phyloP scores from a whole-genome alignment of 331 rosid species.

The Quercus tomentella region DNA sequence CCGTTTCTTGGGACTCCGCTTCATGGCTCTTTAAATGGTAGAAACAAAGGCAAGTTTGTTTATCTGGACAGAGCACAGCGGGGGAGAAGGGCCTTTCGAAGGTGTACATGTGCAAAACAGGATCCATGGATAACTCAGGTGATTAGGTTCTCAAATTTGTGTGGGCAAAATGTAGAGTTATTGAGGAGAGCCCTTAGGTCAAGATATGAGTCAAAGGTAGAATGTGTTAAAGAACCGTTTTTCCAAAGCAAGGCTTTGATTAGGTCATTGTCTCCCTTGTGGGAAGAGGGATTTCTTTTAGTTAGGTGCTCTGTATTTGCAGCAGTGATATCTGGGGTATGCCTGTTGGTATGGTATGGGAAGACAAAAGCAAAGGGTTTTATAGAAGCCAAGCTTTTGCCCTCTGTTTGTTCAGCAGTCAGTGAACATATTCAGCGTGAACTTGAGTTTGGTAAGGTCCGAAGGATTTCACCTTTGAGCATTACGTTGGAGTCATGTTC shows the following conservation, averaged over 20 bases:
- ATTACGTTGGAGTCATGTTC: slow-evolving; percentile 81
- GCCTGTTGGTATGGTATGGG: slow-evolving; percentile 80
- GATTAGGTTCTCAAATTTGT: slow-evolving; percentile 48
- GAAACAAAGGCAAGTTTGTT: slow-evolving; percentile 29
- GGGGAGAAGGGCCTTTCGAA: slow-evolving; percentile 32
- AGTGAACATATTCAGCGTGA: slow-evolving; percentile 72
- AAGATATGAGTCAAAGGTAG: slow-evolving; percentile 43
- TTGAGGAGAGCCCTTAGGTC: slow-evolving; percentile 42
- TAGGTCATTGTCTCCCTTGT: slow-evolving; percentile 45
- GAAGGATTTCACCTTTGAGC: slow-evolving; percentile 78
- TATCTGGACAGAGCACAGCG: slow-evolving; percentile 27
- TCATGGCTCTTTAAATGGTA: slow-evolving; percentile 36
- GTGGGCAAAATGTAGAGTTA: slow-evolving; percentile 60
- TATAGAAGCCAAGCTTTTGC: slow-evolving; percentile 64
- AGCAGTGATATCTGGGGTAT: slow-evolving; percentile 67
- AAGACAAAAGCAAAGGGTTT: slow-evolving; percentile 59
- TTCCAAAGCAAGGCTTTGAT: slow-evolving; percentile 40
- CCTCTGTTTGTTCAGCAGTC: slow-evolving; percentile 73
- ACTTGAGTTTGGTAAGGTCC: slow-evolving; percentile 72
- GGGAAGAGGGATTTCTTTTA: slow-evolving; percentile 70
- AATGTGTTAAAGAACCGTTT: slow-evolving; percentile 58
- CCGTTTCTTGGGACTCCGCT: slow-evolving; percentile 54
- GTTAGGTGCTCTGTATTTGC: slow-evolving; percentile 66
- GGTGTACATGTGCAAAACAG: slow-evolving; percentile 43
- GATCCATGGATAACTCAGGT: slow-evolving; percentile 45